Evolutionary conservation across 257 asterid species (phyloP).

Genomic region (Eucommia ulmoides): DNA sequence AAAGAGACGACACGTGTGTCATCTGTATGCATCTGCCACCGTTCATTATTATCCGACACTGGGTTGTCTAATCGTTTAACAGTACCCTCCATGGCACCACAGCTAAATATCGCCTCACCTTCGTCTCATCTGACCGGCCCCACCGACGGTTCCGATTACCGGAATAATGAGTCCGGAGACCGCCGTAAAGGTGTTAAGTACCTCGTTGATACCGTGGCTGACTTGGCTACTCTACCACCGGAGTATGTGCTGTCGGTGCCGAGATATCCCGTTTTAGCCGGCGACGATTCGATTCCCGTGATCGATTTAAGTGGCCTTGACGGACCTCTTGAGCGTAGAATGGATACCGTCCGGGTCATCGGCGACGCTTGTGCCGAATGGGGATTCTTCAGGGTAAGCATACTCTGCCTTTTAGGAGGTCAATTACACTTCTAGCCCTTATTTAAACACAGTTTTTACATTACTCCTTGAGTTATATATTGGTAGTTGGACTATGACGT

Average conservation of each 20-base stretch:
- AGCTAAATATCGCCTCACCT: too few species aligned
- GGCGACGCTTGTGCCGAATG: constrained; percentile 29
- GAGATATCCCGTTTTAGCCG: constrained; percentile 13
- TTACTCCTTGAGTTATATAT: not conserved
- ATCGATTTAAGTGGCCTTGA: constrained; percentile 28
- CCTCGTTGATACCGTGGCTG: constrained; percentile 20
- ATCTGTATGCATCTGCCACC: too few species aligned
- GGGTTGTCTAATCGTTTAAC: too few species aligned
- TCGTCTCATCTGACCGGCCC: too few species aligned
- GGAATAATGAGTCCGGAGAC: too few species aligned
- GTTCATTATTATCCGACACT: too few species aligned
- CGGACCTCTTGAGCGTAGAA: constrained; percentile 13
- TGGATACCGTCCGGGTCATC: constrained; percentile 20
- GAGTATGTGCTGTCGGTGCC: constrained; percentile 20
- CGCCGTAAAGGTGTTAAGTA: constrained; percentile 31
- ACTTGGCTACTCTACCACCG: constrained; percentile 23
- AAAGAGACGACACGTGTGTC: too few species aligned
- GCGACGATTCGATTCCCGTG: constrained; percentile 20
- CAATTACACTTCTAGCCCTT: not conserved
- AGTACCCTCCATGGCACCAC: too few species aligned
- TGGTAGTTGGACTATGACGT: too few species aligned
- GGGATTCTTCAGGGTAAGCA: constrained; percentile 42
- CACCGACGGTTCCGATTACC: too few species aligned
- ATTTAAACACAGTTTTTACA: too few species aligned
- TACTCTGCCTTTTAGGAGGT: not conserved